Conservation (phyloP, 305 asterid genomes). For the Fraxinus platypoda region DNA sequence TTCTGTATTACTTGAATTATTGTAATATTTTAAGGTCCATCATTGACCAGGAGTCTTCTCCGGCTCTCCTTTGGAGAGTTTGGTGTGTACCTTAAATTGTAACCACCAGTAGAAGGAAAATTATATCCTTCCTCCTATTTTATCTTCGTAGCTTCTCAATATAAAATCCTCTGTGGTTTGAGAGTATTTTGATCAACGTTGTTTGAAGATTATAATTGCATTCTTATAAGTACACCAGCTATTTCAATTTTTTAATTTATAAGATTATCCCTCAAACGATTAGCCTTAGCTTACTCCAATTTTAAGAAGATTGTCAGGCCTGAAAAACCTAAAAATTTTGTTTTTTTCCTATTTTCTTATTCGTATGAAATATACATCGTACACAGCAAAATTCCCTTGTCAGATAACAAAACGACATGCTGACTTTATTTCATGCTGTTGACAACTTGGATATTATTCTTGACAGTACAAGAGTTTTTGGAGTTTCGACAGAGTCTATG, state of each 20-base stretch:
- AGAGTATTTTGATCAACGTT: not conserved
- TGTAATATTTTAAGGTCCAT: not conserved
- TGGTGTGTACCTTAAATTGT: not conserved
- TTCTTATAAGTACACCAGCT: not conserved
- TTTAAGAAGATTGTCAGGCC: not conserved
- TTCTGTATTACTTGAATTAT: not conserved
- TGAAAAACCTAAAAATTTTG: not conserved
- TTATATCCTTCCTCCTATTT: not conserved
- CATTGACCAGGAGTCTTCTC: not conserved
- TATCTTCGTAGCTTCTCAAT: not conserved
- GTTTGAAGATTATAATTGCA: not conserved
- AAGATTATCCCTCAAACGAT: not conserved
- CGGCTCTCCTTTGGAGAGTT: not conserved
- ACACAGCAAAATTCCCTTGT: not conserved
- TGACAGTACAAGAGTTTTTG: slow-evolving; percentile 43
- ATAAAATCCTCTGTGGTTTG: not conserved
- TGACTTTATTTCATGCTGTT: not conserved
- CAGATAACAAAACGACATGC: not conserved
- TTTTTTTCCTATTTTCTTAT: no score
- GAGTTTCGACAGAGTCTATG: slow-evolving; percentile 51
- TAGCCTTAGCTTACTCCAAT: not conserved
- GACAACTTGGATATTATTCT: slow-evolving; percentile 10
- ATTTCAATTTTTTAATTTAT: not conserved
- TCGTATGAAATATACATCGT: not conserved
- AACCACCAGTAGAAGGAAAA: not conserved